phyloP scores from a whole-genome alignment of 768 basidiomycete species.

The Boletales sp. region DNA sequence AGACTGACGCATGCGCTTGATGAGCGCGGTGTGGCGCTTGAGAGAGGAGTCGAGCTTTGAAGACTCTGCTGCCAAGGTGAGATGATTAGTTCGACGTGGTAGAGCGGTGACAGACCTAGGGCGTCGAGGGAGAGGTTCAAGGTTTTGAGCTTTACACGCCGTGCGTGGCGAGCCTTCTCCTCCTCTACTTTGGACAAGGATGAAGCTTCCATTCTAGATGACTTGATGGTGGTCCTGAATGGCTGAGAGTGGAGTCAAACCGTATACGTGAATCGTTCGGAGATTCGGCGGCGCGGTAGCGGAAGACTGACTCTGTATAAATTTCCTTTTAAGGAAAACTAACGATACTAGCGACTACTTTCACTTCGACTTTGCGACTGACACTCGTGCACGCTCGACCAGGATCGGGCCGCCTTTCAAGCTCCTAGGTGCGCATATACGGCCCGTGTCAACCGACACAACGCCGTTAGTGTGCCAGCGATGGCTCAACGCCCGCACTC shows the following conservation, averaged over 20 bases:
- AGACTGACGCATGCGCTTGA: conserved; percentile 88
- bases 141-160: conserved; percentile 56
- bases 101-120: conserved; percentile 39
- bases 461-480: too few species aligned
- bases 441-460: too few species aligned
- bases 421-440: too few species aligned
- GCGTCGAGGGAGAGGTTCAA: conserved; percentile 47
- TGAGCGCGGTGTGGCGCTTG: conserved; percentile 93
- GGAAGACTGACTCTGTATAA: background rate
- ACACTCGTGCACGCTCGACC: too few species aligned
- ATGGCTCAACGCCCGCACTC: too few species aligned
- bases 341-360: too few species aligned
- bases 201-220: conserved; percentile 20
- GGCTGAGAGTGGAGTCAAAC: background rate
- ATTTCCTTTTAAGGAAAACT: conserved; percentile 14
- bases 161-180: conserved; percentile 49
- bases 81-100: background rate
- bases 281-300: background rate
- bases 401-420: too few species aligned
- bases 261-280: conserved; percentile 4
- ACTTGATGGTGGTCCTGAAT: background rate
- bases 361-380: too few species aligned
- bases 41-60: conserved; percentile 89
- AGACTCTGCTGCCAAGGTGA: conserved; percentile 44
- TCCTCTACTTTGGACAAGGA: conserved; percentile 41